Conservation (phyloP, 495 filamentous ascomycete species). For the Cryomyces minteri region DNA sequence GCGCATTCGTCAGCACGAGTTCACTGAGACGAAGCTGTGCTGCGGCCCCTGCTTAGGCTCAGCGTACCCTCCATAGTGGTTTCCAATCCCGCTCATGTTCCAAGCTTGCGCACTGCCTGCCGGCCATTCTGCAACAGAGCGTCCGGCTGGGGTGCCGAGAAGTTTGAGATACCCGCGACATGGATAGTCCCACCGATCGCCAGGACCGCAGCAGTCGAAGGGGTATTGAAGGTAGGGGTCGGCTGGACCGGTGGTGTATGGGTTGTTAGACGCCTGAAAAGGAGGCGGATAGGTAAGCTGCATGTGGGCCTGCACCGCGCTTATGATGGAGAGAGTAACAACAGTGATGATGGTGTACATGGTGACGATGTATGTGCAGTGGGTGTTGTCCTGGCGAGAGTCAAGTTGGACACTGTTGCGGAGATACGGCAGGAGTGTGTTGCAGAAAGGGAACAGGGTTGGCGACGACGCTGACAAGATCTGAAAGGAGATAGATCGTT, state of each 20-base stretch:
- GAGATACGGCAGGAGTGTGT: too few species aligned
- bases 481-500: too few species aligned
- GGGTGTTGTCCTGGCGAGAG: too few species aligned
- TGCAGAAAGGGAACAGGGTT: too few species aligned
- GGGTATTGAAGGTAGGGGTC: slow-evolving; percentile 18
- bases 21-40: too few species aligned
- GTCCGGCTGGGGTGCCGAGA: slow-evolving; percentile 16
- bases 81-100: slow-evolving; percentile 5
- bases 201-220: slow-evolving; percentile 18
- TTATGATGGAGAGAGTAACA: too few species aligned
- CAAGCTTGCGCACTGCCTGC: slow-evolving; percentile 14
- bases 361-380: too few species aligned
- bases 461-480: too few species aligned
- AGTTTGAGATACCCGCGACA: slow-evolving; percentile 19
- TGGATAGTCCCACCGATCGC: background rate
- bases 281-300: slow-evolving; percentile 16
- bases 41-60: too few species aligned
- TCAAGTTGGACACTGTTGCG: too few species aligned
- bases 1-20: too few species aligned
- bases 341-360: too few species aligned
- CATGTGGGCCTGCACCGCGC: slow-evolving; percentile 11
- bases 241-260: slow-evolving; percentile 8
- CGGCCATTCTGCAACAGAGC: slow-evolving; percentile 15
- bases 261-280: slow-evolving; percentile 18
- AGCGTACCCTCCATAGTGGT: slow-evolving; percentile 17